These are phyloP conservation scores for Nemania abortiva DNA, from an alignment of 2,329 filamentous ascomycete genomes.

Conservation along the genomic window DNA sequence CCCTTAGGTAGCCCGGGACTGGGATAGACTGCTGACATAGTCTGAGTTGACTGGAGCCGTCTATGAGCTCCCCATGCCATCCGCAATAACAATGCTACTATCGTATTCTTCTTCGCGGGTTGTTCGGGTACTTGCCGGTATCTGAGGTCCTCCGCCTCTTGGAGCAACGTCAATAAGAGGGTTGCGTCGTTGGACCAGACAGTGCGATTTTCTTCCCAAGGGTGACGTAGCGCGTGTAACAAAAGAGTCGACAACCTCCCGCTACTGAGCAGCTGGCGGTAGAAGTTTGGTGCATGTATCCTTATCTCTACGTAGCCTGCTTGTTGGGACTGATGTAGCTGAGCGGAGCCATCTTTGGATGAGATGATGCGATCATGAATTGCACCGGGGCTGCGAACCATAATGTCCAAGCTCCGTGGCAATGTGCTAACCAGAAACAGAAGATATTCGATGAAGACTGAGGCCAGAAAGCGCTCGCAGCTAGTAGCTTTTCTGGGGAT, in stretches of 20 bases:
- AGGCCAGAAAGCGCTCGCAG: neutral
- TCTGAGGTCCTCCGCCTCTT: neutral
- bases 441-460: neutral
- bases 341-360: no score
- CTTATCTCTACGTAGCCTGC: neutral
- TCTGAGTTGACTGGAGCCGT: no score
- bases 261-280: neutral
- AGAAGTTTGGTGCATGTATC: slow-evolving; percentile 6
- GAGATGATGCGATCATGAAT: no score
- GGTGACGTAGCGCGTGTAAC: neutral
- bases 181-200: neutral
- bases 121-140: neutral
- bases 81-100: no score
- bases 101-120: no score
- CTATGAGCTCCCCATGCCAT: no score
- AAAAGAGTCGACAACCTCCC: neutral
- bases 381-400: no score
- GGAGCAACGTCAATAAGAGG: neutral
- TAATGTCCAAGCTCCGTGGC: no score
- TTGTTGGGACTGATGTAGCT: no score
- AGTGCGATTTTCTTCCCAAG: neutral
- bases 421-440: neutral
- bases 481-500: neutral
- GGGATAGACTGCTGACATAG: no score
- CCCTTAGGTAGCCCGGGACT: no score